Evolutionary conservation across 345 rosid species (phyloP).

Genomic region (Pistacia integerrima): DNA sequence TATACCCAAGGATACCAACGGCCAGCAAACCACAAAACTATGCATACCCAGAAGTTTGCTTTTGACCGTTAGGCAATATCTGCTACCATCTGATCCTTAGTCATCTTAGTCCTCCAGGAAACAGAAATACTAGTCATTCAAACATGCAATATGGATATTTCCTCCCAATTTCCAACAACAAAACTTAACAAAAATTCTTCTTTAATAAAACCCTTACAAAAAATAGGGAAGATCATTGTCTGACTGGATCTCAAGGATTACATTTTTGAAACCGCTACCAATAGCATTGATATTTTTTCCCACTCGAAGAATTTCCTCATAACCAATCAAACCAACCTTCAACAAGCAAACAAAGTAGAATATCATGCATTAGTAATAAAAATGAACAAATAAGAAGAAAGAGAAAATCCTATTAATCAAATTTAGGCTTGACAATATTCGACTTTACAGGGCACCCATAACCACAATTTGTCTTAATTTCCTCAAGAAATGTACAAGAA

Average conservation of each 20-base stretch:
- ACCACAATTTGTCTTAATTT: constrained; percentile 82
- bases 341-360: constrained; percentile 3
- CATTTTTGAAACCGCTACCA: constrained; percentile 58
- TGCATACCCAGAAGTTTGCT: too few species aligned
- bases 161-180: not conserved
- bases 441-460: constrained; percentile 68
- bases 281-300: constrained; percentile 70
- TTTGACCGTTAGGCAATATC: too few species aligned
- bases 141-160: too few species aligned
- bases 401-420: constrained; percentile 3
- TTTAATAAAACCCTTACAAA: constrained; percentile 55
- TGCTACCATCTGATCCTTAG: constrained; percentile 29
- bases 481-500: constrained; percentile 54
- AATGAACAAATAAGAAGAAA: not conserved
- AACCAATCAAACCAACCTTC: constrained; percentile 87
- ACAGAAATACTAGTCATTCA: not conserved
- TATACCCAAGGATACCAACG: too few species aligned
- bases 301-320: constrained; percentile 85
- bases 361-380: constrained; percentile 8
- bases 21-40: too few species aligned
- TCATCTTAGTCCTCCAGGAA: constrained; percentile 66
- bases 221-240: constrained; percentile 86
- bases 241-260: constrained; percentile 76
- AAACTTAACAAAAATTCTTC: not conserved
- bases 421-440: constrained; percentile 1